Percentiles rank a stretch among this genome's conserved stretches.
These are phyloP conservation scores for bread wheat (Triticum aestivum) DNA, from an alignment of 176 grass and related monocot species.

Conservation along the genomic window DNA sequence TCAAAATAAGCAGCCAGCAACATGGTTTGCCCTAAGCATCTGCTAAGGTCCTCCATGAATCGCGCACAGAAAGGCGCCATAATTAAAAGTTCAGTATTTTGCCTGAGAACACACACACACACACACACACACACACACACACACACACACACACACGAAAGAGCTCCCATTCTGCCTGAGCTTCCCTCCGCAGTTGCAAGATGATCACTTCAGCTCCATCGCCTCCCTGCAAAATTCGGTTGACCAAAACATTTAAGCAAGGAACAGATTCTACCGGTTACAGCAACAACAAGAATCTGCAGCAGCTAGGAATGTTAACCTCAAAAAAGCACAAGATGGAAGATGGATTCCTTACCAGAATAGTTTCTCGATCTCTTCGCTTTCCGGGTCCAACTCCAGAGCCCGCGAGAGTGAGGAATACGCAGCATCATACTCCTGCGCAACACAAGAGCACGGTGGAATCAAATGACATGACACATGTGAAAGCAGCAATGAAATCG, in stretches of 20 bases:
- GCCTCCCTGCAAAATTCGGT: neutral
- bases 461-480: neutral
- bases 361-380: neutral
- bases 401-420: neutral
- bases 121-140: neutral
- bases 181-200: too few species aligned
- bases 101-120: neutral
- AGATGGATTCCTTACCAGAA: constrained; percentile 24
- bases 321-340: neutral
- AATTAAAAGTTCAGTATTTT: neutral
- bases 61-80: neutral
- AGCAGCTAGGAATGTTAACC: neutral
- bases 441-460: neutral
- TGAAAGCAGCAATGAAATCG: neutral
- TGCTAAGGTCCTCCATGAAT: neutral
- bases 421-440: neutral
- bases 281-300: neutral
- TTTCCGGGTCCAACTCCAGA: neutral
- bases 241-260: neutral
- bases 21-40: neutral
- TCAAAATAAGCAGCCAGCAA: neutral
- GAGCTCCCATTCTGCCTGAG: too few species aligned
- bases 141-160: too few species aligned
- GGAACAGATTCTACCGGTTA: neutral
- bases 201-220: neutral